Evolutionary conservation across 108 stramenopile genomes (phyloP).

Genomic region (Poteriospumella lacustris): DNA sequence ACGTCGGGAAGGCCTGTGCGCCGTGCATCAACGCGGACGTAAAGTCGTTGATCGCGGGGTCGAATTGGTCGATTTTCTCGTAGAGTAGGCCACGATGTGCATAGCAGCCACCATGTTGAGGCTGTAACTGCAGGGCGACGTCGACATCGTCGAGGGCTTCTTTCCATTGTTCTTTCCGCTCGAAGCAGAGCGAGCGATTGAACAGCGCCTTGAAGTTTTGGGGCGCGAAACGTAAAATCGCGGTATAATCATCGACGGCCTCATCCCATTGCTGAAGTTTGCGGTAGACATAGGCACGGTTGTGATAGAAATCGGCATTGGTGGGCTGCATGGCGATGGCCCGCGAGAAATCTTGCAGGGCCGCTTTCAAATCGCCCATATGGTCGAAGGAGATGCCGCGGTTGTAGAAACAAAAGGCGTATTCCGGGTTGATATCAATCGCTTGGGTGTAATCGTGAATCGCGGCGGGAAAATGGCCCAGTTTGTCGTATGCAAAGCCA

Average conservation of each 20-base stretch:
- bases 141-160: conserved; percentile 37
- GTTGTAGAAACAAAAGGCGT: conserved; percentile 43
- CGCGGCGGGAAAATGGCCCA: conserved; percentile 21
- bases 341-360: conserved; percentile 37
- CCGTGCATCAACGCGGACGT: conserved; percentile 27
- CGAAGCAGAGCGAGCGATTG: conserved; percentile 33
- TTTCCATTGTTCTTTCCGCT: not conserved
- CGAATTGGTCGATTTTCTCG: conserved; percentile 35
- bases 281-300: conserved; percentile 40
- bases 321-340: conserved; percentile 35
- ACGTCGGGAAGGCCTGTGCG: too few species aligned
- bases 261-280: conserved; percentile 28
- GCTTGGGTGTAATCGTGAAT: conserved; percentile 43
- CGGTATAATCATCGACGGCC: conserved; percentile 37
- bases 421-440: conserved; percentile 22
- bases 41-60: conserved; percentile 38
- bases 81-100: conserved; percentile 5
- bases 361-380: conserved; percentile 28
- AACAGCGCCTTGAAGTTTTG: conserved; percentile 32
- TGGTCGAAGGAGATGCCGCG: conserved; percentile 39
- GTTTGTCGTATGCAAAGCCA: conserved; percentile 45
- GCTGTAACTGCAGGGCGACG: not conserved
- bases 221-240: conserved; percentile 2
- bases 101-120: conserved; percentile 17
- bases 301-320: conserved; percentile 42